Conservation (phyloP, 2,329 filamentous ascomycete species). For the Penicillium sp. region DNA sequence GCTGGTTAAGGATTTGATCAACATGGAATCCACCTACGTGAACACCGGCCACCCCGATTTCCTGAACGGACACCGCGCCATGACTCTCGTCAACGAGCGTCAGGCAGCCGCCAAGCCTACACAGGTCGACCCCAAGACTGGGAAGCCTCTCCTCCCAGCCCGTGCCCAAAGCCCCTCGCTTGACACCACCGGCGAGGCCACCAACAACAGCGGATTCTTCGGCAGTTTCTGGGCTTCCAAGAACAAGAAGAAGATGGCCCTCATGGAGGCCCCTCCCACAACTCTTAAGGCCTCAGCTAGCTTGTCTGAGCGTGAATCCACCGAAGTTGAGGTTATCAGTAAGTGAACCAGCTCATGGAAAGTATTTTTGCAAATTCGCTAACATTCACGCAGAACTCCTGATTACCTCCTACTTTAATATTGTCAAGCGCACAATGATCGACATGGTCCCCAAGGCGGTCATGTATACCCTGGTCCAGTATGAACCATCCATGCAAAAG, state of each 20-base stretch:
- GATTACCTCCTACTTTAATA: slow-evolving; percentile 97
- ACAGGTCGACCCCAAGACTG: slow-evolving; percentile 97
- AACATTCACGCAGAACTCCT: slow-evolving; percentile 66
- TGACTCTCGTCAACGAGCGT: slow-evolving; percentile 96
- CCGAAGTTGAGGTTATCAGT: slow-evolving; percentile 99
- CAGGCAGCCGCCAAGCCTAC: slow-evolving; percentile 77
- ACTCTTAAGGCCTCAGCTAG: slow-evolving; percentile 92
- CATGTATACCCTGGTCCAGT: slow-evolving; percentile 96
- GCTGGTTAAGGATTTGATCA: slow-evolving; percentile 84
- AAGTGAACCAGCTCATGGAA: slow-evolving; percentile 42
- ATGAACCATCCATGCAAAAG: slow-evolving; percentile 45
- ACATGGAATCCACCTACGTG: slow-evolving; percentile 96
- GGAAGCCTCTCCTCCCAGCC: slow-evolving; percentile 86
- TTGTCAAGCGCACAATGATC: slow-evolving; percentile 97
- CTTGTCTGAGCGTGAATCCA: slow-evolving; percentile 86
- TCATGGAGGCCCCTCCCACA: slow-evolving; percentile 93
- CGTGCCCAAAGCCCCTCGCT: slow-evolving; percentile 75
- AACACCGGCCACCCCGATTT: slow-evolving; percentile 99
- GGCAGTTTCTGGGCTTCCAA: slow-evolving; percentile 98
- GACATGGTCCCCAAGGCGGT: slow-evolving; percentile 99
- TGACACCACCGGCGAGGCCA: slow-evolving; percentile 53
- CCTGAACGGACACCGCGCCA: slow-evolving; percentile 89
- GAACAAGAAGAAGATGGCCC: slow-evolving; percentile 99
- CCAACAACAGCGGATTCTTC: slow-evolving; percentile 79
- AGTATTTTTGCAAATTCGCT: slow-evolving; percentile 1